A percentile compares a stretch with the other conserved stretches of the same genome.
phyloP scores from a whole-genome alignment of 2,329 filamentous ascomycete species.

The Exserohilum rostratum region DNA sequence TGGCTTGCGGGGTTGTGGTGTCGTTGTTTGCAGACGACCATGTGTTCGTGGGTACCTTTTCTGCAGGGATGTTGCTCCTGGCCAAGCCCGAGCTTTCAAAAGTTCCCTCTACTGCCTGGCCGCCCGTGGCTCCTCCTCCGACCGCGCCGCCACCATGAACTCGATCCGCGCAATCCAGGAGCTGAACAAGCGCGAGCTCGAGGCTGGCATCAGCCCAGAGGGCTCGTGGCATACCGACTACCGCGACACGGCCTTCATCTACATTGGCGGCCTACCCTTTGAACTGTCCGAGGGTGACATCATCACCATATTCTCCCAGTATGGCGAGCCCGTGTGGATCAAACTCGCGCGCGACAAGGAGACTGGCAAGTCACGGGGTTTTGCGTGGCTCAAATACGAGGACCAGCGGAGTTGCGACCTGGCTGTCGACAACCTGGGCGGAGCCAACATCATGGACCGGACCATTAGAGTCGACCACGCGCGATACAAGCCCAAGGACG shows the following conservation, averaged over 20 bases:
- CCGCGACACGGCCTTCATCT: constrained; percentile 94
- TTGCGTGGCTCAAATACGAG: constrained; percentile 97
- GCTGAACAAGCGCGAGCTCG: constrained; percentile 93
- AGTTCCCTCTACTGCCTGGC: constrained; percentile 5
- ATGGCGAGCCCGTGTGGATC: constrained; percentile 90
- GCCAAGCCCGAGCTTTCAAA: constrained; percentile 42
- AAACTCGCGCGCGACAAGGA: constrained; percentile 95
- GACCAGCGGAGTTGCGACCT: constrained; percentile 95
- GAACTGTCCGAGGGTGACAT: constrained; percentile 95
- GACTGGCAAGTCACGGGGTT: constrained; percentile 91
- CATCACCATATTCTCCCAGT: constrained; percentile 96
- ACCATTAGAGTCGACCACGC: constrained; percentile 90
- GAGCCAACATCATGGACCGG: constrained; percentile 80
- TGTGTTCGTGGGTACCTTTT: constrained; percentile 34
- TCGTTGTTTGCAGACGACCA: constrained; percentile 24
- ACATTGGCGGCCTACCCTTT: constrained; percentile 92
- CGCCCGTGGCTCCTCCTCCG: not conserved
- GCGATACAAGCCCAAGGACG: constrained; percentile 85
- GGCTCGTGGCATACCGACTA: constrained; percentile 98
- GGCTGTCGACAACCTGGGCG: constrained; percentile 93
- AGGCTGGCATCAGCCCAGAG: constrained; percentile 81
- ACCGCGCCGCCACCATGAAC: constrained; percentile 71
- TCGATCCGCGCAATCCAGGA: constrained; percentile 89
- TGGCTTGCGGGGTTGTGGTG: constrained; percentile 28
- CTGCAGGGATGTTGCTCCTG: constrained; percentile 32